phyloP scores from a whole-genome alignment of 2,329 filamentous ascomycete genomes.

The Teratosphaeria zuluensis region DNA sequence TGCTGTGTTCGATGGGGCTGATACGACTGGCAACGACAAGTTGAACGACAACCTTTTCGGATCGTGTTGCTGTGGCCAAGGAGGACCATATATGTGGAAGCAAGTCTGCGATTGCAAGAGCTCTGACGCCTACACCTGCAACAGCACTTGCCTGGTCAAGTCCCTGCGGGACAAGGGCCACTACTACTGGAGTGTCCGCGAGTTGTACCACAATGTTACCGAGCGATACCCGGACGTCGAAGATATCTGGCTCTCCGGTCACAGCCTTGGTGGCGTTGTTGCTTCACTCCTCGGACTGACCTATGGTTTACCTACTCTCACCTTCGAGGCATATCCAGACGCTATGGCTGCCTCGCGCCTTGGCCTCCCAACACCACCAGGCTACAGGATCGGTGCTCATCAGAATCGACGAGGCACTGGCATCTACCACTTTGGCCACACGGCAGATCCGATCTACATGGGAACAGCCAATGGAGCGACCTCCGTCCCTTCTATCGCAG shows the following conservation, averaged over 20 bases:
- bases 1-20: constrained; percentile 91
- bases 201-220: constrained; percentile 88
- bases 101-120: constrained; percentile 91
- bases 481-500: constrained; percentile 79
- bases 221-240: constrained; percentile 75
- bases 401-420: constrained; percentile 48
- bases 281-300: constrained; percentile 82
- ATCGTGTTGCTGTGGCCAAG: constrained; percentile 93
- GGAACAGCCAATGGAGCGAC: constrained; percentile 86
- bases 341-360: constrained; percentile 76
- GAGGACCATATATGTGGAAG: constrained; percentile 80
- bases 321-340: constrained; percentile 87
- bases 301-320: constrained; percentile 81
- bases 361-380: constrained; percentile 76
- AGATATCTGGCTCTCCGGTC: constrained; percentile 73
- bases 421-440: constrained; percentile 86
- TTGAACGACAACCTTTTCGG: constrained; percentile 97
- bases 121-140: constrained; percentile 69
- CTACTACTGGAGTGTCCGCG: constrained; percentile 81
- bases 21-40: constrained; percentile 95
- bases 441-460: constrained; percentile 89
- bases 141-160: constrained; percentile 75
- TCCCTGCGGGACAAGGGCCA: constrained; percentile 72
- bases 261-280: constrained; percentile 85
- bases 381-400: constrained; percentile 55